phyloP scores from a whole-genome alignment of 257 asterid genomes.

The Solanum appendiculatum region DNA sequence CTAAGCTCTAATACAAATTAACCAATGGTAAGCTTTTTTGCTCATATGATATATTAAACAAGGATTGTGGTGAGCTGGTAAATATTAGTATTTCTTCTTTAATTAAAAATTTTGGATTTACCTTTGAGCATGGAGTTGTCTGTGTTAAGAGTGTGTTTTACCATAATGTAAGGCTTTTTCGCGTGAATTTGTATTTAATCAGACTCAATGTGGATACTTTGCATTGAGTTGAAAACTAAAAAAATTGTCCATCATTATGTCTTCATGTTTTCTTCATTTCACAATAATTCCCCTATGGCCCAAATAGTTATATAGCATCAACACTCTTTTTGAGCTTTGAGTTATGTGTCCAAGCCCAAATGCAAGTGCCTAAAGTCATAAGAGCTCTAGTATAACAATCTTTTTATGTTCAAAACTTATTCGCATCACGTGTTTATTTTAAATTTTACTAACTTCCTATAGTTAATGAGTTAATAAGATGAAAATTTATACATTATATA shows the following conservation, averaged over 20 bases:
- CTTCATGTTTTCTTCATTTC: neutral
- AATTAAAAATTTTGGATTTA: neutral
- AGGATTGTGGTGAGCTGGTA: rapidly evolving
- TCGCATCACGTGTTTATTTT: too few relatives aligned
- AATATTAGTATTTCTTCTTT: too few relatives aligned
- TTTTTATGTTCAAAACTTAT: too few relatives aligned
- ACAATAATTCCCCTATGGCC: neutral
- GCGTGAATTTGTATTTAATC: neutral
- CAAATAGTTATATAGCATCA: neutral
- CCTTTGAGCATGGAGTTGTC: rapidly evolving
- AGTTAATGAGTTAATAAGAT: too few relatives aligned
- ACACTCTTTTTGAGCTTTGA: neutral
- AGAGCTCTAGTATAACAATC: neutral
- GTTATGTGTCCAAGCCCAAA: neutral
- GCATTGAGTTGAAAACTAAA: neutral
- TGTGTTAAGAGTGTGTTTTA: neutral
- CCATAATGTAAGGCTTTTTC: neutral
- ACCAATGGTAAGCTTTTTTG: neutral
- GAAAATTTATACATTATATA: too few relatives aligned
- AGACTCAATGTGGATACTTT: neutral
- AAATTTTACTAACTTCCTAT: neutral
- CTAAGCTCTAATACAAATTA: neutral
- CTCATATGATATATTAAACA: neutral
- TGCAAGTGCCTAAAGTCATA: neutral
- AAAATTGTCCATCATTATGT: neutral